Conservation (phyloP, 768 basidiomycete species). For the Boletus fagicola region DNA sequence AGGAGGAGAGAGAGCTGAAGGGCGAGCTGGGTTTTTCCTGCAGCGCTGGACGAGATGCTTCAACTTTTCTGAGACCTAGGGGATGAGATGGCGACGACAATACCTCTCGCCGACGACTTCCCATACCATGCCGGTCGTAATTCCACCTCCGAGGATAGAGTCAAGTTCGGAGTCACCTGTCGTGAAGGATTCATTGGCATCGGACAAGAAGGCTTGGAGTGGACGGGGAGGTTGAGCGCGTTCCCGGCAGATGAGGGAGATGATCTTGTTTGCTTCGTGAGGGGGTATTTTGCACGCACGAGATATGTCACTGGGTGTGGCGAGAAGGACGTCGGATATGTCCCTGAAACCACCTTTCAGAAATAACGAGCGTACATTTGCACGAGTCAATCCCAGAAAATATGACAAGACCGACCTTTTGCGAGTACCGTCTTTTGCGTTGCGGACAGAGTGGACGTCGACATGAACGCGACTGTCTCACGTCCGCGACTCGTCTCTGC, state of each 20-base stretch:
- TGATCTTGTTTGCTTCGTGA: slow-evolving; percentile 47
- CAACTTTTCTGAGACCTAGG: slow-evolving; percentile 1
- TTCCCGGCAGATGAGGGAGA: slow-evolving; percentile 49
- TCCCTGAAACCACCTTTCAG: slow-evolving; percentile 55
- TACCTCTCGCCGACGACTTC: slow-evolving; percentile 91
- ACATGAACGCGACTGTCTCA: slow-evolving; percentile 7
- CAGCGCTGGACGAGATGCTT: slow-evolving; percentile 53
- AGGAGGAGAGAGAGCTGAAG: slow-evolving; percentile 79
- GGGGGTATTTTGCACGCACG: slow-evolving; percentile 53
- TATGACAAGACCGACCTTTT: slow-evolving; percentile 32
- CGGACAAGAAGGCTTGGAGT: slow-evolving; percentile 40
- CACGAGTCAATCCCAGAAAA: not conserved
- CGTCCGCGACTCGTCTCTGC: slow-evolving; percentile 3
- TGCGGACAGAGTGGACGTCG: slow-evolving; percentile 23
- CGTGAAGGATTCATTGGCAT: slow-evolving; percentile 52
- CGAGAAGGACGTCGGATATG: slow-evolving; percentile 50
- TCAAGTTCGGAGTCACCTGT: slow-evolving; percentile 77
- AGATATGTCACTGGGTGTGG: slow-evolving; percentile 49
- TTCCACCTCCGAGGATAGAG: slow-evolving; percentile 69
- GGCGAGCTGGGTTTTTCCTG: slow-evolving; percentile 93
- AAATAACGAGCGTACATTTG: not conserved
- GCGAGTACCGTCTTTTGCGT: slow-evolving; percentile 36
- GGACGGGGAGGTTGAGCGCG: slow-evolving; percentile 37
- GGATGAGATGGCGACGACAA: not conserved
- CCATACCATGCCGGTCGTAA: slow-evolving; percentile 78